Base-by-base conservation (phyloP, 805 yeast species). In the Barnettozyma populi region DNA sequence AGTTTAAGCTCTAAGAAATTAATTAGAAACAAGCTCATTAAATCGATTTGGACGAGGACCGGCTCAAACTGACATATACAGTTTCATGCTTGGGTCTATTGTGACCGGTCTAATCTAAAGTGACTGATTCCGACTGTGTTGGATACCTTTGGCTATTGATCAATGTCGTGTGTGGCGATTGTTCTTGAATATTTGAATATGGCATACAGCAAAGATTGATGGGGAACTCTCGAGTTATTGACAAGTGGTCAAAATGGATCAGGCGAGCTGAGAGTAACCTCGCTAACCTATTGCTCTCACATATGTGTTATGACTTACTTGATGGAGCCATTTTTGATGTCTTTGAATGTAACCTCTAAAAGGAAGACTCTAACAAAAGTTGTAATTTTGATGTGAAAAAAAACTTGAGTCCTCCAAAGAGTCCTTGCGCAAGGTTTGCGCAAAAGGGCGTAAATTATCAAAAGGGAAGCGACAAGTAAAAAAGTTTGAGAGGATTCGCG, bases 281-380 rank as follows among this genome's bases (percentile, higher is more conserved):
- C 35, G 14, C 18, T 13, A 18, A 32, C 16, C 32, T n/a, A 20
- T 8, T 41, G 16, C 39, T 27, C 24, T 43, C 21, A 36, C 32
- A 31, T 11, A n/a, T 23, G 27, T 14, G 18, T 9, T 24, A 9
- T 41, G 37, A 68, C 72, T 68, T 68, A 68, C 72, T 66, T 61
- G 74, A 70, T 70, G 74, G 74, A 68, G 75, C 75, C 75, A 71
- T 71, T 69, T 63, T 65, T 50, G 43, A 35, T 50, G 44, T 45
- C 39, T 50, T 37, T 34, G 41, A 48, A 43, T 29, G 36, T 45
- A 40, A 19, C 48, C 36, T 37, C 9, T 21, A 39, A 19, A 27
- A 24, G 24, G 7, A 45, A 24, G 36, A 45, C 34, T 24, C 43
- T 36, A 32, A 19, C 32, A 21, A 37, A 38, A 35, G 27, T 36